phyloP scores from a whole-genome alignment of 768 basidiomycete species.

The Butyriboletus loyo region DNA sequence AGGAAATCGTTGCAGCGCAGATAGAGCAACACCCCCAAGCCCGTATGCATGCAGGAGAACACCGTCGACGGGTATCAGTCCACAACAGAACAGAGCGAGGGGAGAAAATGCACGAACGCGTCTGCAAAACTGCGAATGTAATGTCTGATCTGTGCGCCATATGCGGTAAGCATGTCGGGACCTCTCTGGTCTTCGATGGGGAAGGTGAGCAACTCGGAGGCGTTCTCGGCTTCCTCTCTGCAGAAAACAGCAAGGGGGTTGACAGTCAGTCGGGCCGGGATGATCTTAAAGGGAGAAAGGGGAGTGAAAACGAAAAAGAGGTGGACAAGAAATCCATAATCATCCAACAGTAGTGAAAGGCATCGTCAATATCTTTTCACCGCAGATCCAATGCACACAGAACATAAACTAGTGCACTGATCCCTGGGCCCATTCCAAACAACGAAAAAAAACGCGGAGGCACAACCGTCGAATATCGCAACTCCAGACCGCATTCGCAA shows the following conservation, averaged over 20 bases:
- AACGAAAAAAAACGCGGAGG: not conserved
- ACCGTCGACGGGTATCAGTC: not conserved
- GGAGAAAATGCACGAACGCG: slow-evolving; percentile 49
- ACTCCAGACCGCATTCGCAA: not conserved
- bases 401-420: too few relatives aligned
- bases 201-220: slow-evolving; percentile 54
- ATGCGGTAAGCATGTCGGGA: slow-evolving; percentile 59
- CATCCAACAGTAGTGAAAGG: not conserved
- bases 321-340: not conserved
- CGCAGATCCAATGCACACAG: not conserved
- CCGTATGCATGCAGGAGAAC: not conserved
- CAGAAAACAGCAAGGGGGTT: not conserved
- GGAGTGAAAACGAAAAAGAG: too few relatives aligned
- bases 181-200: slow-evolving; percentile 39
- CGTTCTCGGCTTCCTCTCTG: slow-evolving; percentile 79
- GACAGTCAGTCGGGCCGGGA: not conserved
- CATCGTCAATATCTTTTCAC: not conserved
- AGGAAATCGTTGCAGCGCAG: not conserved
- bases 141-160: slow-evolving; percentile 54
- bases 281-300: not conserved
- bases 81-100: not conserved
- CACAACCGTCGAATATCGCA: not conserved
- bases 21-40: not conserved
- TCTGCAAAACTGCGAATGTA: slow-evolving; percentile 73
- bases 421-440: not conserved